These are phyloP conservation scores for Suhomyces coccinellae DNA, from an alignment of 1,139 yeast genomes.

Conservation along the genomic window DNA sequence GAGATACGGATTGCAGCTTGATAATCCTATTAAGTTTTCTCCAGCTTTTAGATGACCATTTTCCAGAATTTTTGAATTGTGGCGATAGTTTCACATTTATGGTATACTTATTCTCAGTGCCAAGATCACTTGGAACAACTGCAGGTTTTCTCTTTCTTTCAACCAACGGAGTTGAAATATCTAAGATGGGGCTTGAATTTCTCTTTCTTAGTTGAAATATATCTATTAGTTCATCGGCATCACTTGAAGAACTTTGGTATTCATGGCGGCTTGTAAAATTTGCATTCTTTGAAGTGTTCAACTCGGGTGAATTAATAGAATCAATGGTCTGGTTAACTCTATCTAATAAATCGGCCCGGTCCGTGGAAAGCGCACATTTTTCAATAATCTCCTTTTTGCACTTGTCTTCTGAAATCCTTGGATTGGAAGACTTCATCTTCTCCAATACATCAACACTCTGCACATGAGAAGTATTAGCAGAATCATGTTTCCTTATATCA, in stretches of 20 bases:
- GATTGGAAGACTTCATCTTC: too few species aligned
- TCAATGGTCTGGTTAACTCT: constrained; percentile 19
- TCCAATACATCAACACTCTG: not conserved
- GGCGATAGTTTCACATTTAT: not conserved
- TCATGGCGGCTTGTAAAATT: too few species aligned
- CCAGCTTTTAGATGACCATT: constrained; percentile 11
- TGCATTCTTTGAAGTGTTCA: not conserved
- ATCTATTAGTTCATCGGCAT: constrained; percentile 12
- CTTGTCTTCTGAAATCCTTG: not conserved
- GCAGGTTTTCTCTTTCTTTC: not conserved
- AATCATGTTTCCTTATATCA: not conserved
- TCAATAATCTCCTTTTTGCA: not conserved
- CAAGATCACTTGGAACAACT: not conserved
- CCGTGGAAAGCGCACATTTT: constrained; percentile 1
- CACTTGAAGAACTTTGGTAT: constrained; percentile 9
- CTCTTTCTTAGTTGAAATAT: constrained; percentile 9
- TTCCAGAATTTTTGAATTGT: not conserved
- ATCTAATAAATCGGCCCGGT: constrained; percentile 18
- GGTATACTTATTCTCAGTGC: not conserved
- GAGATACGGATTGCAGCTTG: constrained; percentile 14
- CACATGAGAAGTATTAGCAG: not conserved
- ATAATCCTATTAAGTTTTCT: constrained; percentile 16
- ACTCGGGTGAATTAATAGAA: constrained; percentile 14
- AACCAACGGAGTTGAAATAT: constrained; percentile 14
- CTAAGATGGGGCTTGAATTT: constrained; percentile 13